A percentile compares a stretch with the other conserved stretches of the same genome.
Evolutionary conservation across 2,329 filamentous ascomycete species (phyloP).

Genomic region (Trichoderma atrobrunneum): DNA sequence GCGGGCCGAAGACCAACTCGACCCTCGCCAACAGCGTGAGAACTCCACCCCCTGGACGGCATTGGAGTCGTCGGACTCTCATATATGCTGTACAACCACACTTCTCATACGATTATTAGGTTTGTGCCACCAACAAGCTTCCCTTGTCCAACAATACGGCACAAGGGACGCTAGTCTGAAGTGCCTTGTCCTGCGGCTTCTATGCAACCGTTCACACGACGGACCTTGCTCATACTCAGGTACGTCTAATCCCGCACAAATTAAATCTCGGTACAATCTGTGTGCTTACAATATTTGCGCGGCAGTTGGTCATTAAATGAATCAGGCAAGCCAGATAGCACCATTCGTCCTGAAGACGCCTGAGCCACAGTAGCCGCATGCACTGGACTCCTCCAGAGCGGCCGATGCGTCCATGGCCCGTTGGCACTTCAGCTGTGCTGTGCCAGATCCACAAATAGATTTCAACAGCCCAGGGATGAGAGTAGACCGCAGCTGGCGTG

Average conservation of each 20-base stretch:
- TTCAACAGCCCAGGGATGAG: not conserved
- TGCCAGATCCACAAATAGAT: not conserved
- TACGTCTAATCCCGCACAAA: not conserved
- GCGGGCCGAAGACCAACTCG: not conserved
- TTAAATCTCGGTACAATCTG: not conserved
- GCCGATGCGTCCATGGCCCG: not conserved
- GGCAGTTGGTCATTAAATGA: not conserved
- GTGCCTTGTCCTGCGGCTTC: not conserved
- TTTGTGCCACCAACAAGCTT: not conserved
- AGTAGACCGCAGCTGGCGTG: not conserved
- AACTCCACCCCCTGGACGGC: not conserved
- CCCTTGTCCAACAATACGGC: not conserved
- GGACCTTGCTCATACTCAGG: not conserved
- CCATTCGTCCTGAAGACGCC: no score
- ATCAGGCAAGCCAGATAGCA: no score
- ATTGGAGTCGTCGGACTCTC: not conserved
- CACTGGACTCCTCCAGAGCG: not conserved
- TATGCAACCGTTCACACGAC: not conserved
- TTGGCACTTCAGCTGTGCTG: not conserved
- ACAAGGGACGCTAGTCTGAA: not conserved
- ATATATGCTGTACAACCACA: not conserved
- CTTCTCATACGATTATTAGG: slow-evolving; percentile 1
- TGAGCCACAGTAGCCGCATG: not conserved
- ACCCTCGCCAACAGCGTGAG: not conserved
- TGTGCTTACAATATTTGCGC: not conserved